Conservation (phyloP, 768 basidiomycete genomes). For the Coprinopsis marcescibilis region DNA sequence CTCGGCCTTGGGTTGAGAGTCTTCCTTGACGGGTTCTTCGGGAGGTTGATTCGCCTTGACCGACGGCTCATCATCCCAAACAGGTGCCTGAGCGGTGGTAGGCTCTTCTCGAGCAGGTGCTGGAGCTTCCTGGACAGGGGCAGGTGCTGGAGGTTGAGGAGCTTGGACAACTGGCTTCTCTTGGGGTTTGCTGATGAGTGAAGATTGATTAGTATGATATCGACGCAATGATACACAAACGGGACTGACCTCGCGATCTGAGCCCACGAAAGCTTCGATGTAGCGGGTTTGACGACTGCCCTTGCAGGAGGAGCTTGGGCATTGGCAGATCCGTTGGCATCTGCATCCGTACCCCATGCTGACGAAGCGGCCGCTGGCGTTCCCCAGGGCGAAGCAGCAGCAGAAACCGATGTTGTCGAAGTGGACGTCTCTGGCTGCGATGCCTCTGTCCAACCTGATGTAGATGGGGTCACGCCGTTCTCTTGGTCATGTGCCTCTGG, state of each 20-base stretch:
- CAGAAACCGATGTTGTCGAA: slow-evolving; percentile 21
- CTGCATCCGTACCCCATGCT: slow-evolving; percentile 28
- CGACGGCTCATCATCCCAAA: slow-evolving; percentile 68
- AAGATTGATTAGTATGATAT: slow-evolving; percentile 8
- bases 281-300: slow-evolving; percentile 48
- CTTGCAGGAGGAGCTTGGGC: slow-evolving; percentile 23
- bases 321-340: slow-evolving; percentile 30
- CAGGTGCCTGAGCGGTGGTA: slow-evolving; percentile 58
- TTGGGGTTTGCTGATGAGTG: slow-evolving; percentile 41
- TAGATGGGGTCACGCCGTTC: slow-evolving; percentile 22
- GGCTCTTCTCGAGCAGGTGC: slow-evolving; percentile 64
- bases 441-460: slow-evolving; percentile 27
- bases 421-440: slow-evolving; percentile 28
- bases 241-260: slow-evolving; percentile 66
- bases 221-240: slow-evolving; percentile 1
- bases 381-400: slow-evolving; percentile 30
- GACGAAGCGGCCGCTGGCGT: slow-evolving; percentile 23
- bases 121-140: slow-evolving; percentile 18
- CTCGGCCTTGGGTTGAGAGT: slow-evolving; percentile 24
- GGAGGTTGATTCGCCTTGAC: slow-evolving; percentile 22
- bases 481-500: slow-evolving; percentile 21
- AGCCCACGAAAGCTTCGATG: slow-evolving; percentile 80
- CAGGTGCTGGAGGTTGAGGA: slow-evolving; percentile 24
- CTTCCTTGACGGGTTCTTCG: slow-evolving; percentile 17
- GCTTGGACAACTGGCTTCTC: slow-evolving; percentile 52